A percentile compares a stretch with the other conserved stretches of the same genome.
phyloP scores from a whole-genome alignment of 306 rosid species.

The Cucurbita maxima region DNA sequence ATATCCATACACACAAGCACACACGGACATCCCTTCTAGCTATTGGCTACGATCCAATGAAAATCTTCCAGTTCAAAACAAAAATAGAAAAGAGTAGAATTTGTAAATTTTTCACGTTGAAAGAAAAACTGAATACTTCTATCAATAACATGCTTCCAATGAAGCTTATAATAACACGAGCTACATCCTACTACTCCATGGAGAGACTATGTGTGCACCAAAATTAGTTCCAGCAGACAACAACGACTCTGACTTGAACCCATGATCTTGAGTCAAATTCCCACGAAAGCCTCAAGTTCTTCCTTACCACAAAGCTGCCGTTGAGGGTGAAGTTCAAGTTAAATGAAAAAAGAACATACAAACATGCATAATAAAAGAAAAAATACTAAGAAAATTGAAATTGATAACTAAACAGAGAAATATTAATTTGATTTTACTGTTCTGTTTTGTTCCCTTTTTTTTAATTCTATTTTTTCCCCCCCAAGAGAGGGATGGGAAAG shows the following conservation, averaged over 20 bases:
- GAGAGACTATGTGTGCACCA: neutral
- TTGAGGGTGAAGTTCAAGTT: neutral
- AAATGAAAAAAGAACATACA: neutral
- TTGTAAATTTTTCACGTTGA: neutral
- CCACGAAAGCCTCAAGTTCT: neutral
- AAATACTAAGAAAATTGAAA: neutral
- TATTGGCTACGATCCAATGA: neutral
- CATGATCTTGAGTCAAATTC: neutral
- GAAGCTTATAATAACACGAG: neutral
- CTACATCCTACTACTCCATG: neutral
- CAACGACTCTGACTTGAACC: neutral
- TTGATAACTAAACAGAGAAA: neutral
- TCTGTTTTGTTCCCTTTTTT: neutral
- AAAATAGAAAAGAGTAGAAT: neutral
- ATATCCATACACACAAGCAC: neutral
- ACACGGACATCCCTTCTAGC: neutral
- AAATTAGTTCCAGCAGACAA: neutral
- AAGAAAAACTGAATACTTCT: neutral
- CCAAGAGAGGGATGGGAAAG: neutral
- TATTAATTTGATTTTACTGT: neutral
- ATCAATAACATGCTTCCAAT: neutral
- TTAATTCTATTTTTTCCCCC: no score
- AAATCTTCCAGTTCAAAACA: neutral
- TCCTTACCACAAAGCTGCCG: neutral
- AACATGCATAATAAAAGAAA: neutral